These are phyloP conservation scores for Sphagnum contortum DNA, from an alignment of 225 moss, liverwort and hornwort genomes.

Conservation along the genomic window DNA sequence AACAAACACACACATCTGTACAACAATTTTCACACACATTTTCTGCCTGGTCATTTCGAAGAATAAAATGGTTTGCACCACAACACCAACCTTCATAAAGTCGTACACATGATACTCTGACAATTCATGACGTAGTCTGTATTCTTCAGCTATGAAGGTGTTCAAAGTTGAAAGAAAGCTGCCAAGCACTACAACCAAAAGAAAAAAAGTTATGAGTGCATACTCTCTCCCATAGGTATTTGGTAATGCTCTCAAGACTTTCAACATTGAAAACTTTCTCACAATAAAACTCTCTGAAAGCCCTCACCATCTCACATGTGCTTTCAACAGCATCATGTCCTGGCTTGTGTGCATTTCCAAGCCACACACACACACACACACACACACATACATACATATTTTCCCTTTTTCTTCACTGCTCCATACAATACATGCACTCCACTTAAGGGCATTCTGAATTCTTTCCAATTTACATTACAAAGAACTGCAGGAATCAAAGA, in stretches of 20 bases:
- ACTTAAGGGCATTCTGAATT: too few relatives aligned
- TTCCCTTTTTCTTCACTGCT: too few relatives aligned
- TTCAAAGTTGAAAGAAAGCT: conserved; percentile 78
- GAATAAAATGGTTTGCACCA: too few relatives aligned
- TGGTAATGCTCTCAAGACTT: not conserved
- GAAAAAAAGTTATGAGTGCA: not conserved
- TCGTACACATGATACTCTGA: conserved; percentile 90
- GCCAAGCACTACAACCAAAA: conserved; percentile 63
- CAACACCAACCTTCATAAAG: conserved; percentile 68
- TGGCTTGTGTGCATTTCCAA: not conserved
- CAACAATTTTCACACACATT: too few relatives aligned
- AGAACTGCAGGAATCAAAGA: not conserved
- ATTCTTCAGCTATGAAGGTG: conserved; percentile 64
- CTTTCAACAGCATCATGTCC: not conserved
- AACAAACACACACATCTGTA: too few relatives aligned
- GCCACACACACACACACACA: not conserved
- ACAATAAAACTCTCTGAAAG: not conserved
- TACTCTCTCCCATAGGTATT: too few relatives aligned
- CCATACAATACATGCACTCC: too few relatives aligned
- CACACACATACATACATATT: too few relatives aligned
- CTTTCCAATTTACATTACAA: not conserved
- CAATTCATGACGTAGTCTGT: conserved; percentile 55
- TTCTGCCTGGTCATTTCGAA: too few relatives aligned
- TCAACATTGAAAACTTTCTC: not conserved
- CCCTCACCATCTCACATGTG: not conserved